Evolutionary conservation across 2,329 filamentous ascomycete genomes (phyloP).

Genomic region (Fusarium albidum): DNA sequence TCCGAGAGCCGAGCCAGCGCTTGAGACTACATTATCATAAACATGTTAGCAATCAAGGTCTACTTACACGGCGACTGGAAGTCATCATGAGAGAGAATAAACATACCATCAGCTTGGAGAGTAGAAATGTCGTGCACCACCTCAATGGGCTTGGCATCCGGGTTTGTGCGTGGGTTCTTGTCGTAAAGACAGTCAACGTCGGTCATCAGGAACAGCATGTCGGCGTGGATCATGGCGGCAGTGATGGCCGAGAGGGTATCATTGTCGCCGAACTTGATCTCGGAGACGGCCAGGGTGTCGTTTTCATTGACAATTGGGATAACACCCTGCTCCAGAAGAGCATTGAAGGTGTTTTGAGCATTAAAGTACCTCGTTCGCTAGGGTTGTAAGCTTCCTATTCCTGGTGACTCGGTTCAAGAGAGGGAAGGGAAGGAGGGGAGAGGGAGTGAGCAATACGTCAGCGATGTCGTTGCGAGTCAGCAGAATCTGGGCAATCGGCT

Average conservation of each 20-base stretch:
- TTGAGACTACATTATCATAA: slow-evolving; percentile 76
- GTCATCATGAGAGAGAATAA: slow-evolving; percentile 14
- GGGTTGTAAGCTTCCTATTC: slow-evolving; percentile 4
- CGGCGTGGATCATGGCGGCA: slow-evolving; percentile 95
- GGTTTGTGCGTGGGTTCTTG: slow-evolving; percentile 87
- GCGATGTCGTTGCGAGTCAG: slow-evolving; percentile 96
- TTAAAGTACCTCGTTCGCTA: slow-evolving; percentile 93
- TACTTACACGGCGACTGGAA: neutral
- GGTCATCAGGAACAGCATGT: slow-evolving; percentile 98
- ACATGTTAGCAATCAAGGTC: slow-evolving; percentile 27
- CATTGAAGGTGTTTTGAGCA: slow-evolving; percentile 92
- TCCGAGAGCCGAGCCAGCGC: slow-evolving; percentile 85
- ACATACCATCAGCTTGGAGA: slow-evolving; percentile 79
- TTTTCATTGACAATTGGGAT: slow-evolving; percentile 99
- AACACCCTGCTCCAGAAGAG: slow-evolving; percentile 91
- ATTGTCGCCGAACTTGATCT: slow-evolving; percentile 99
- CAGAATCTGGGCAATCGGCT: slow-evolving; percentile 94
- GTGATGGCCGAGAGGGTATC: slow-evolving; percentile 97
- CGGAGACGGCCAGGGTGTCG: slow-evolving; percentile 93
- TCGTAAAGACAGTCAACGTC: slow-evolving; percentile 98
- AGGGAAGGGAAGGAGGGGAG: neutral
- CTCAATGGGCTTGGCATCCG: slow-evolving; percentile 88
- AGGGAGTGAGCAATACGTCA: slow-evolving; percentile 66
- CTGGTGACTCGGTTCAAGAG: too few relatives aligned
- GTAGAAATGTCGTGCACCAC: slow-evolving; percentile 88